phyloP scores from a whole-genome alignment of 2,329 filamentous ascomycete species.

The Thielaviopsis ethacetica region DNA sequence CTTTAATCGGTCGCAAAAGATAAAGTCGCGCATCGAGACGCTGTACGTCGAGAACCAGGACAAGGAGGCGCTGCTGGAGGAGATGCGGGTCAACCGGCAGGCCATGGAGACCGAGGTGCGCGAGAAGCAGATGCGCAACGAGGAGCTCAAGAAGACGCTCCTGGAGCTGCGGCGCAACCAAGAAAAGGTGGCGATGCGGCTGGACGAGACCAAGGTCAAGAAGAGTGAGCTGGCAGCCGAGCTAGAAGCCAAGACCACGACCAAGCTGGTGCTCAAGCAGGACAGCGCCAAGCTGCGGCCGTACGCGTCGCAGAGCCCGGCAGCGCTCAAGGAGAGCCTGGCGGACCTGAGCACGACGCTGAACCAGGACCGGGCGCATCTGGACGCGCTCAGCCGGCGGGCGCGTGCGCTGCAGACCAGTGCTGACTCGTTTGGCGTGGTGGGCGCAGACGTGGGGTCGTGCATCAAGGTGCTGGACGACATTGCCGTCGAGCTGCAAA shows the following conservation, averaged over 20 bases:
- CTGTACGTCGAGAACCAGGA: constrained; percentile 77
- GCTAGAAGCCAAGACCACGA: constrained; percentile 55
- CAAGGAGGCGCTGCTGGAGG: constrained; percentile 61
- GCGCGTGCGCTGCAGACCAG: constrained; percentile 85
- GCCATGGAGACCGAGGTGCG: constrained; percentile 67
- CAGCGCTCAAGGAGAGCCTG: constrained; percentile 64
- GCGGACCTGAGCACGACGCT: constrained; percentile 69
- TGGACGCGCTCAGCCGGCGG: constrained; percentile 73
- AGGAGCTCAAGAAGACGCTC: constrained; percentile 69
- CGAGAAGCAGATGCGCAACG: constrained; percentile 73
- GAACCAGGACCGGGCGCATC: constrained; percentile 61
- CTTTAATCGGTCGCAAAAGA: constrained; percentile 77
- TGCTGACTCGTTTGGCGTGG: constrained; percentile 72
- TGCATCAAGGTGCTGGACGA: constrained; percentile 85
- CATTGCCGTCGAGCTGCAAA: constrained; percentile 64
- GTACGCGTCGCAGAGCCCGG: constrained; percentile 81
- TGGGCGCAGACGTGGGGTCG: constrained; percentile 68
- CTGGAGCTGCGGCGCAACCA: constrained; percentile 69
- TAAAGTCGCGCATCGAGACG: constrained; percentile 74
- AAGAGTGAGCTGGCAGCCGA: constrained; percentile 58
- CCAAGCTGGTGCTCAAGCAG: constrained; percentile 55
- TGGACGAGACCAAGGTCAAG: constrained; percentile 69
- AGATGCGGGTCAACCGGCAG: constrained; percentile 64
- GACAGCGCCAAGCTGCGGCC: constrained; percentile 81
- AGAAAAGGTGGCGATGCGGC: constrained; percentile 63